Evolutionary conservation across 2,329 filamentous ascomycete genomes (phyloP).

Genomic region (Talaromyces albobiverticillius): DNA sequence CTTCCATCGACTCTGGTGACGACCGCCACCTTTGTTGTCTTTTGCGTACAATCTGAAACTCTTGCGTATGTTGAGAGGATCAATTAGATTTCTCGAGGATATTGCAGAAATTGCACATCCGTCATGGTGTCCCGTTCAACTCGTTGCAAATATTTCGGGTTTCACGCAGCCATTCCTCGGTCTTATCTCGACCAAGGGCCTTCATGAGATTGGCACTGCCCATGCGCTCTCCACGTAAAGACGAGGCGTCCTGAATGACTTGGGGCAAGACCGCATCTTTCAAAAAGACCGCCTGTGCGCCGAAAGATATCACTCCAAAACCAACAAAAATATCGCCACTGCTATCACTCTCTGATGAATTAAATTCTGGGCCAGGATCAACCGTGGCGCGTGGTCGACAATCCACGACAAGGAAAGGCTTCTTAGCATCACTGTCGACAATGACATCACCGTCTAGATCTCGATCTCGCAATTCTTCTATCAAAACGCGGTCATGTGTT

Average conservation of each 20-base stretch:
- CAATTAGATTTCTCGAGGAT: background rate
- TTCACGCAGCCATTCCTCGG: conserved; percentile 10
- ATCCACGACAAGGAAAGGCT: conserved; percentile 4
- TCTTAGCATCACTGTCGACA: background rate
- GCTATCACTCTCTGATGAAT: background rate
- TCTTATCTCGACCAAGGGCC: conserved; percentile 11
- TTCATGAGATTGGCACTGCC: conserved; percentile 9
- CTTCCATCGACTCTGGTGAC: too few species aligned
- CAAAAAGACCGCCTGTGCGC: conserved; percentile 4
- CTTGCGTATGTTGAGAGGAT: too few species aligned
- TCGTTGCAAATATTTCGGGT: background rate
- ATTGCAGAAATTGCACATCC: background rate
- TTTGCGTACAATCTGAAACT: too few species aligned
- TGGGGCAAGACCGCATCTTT: background rate
- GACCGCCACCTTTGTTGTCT: too few species aligned
- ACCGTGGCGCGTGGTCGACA: background rate
- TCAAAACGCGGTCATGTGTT: background rate
- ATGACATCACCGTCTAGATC: conserved; percentile 7
- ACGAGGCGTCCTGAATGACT: background rate
- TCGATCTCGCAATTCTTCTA: background rate
- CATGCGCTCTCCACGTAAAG: background rate
- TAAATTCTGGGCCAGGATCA: background rate
- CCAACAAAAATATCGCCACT: background rate
- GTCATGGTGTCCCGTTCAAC: background rate
- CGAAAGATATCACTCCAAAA: conserved; percentile 7